These are phyloP conservation scores for Trichosporon ovoides DNA, from an alignment of 1,284 basidiomycete species.

Conservation along the genomic window DNA sequence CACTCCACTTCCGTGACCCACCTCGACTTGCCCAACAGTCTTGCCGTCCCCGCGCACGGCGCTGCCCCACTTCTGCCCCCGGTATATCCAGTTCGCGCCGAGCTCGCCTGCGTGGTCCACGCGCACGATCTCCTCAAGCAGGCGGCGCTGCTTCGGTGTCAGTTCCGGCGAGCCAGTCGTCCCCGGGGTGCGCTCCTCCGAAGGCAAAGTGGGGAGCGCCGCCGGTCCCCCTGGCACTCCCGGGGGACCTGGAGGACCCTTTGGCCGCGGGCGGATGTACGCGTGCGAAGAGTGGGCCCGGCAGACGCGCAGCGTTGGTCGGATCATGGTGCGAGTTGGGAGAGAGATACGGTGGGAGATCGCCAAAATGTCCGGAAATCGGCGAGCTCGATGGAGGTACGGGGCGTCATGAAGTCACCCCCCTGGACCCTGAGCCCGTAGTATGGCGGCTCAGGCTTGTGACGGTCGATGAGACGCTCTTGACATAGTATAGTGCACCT, in stretches of 20 bases:
- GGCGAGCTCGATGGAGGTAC: neutral
- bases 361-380: neutral
- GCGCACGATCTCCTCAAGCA: conserved; percentile 55
- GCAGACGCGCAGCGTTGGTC: conserved; percentile 3
- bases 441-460: too few species aligned
- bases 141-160: conserved; percentile 30
- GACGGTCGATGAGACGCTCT: too few species aligned
- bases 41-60: conserved; percentile 61
- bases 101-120: conserved; percentile 91
- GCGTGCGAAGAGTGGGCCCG: conserved; percentile 20
- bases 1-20: conserved; percentile 39
- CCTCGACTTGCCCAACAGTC: conserved; percentile 70
- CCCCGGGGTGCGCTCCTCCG: conserved; percentile 25
- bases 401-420: neutral
- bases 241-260: conserved; percentile 8
- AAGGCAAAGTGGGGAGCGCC: conserved; percentile 2
- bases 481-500: too few species aligned
- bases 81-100: conserved; percentile 88
- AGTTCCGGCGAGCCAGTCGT: conserved; percentile 36
- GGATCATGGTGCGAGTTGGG: conserved; percentile 1
- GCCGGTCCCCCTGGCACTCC: neutral
- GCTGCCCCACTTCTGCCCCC: conserved; percentile 63
- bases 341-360: neutral
- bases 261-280: conserved; percentile 13
- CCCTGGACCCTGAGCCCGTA: neutral